These are phyloP conservation scores for Aotearoamyces nothofagi DNA, from an alignment of 2,329 filamentous ascomycete species.

Conservation along the genomic window DNA sequence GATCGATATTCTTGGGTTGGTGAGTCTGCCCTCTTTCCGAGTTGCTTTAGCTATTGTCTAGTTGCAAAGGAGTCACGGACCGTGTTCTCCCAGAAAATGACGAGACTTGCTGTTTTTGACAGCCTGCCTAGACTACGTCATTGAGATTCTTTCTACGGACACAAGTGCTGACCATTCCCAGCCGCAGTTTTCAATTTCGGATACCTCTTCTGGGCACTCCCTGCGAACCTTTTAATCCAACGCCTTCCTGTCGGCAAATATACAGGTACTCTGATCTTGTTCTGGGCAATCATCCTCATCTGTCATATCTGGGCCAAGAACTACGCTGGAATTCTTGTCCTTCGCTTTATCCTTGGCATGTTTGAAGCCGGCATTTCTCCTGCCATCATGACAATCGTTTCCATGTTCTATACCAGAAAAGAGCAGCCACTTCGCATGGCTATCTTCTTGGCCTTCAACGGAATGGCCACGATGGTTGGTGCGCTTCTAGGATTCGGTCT, in stretches of 20 bases:
- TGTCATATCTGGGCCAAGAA: conserved; percentile 47
- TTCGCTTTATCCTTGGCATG: conserved; percentile 53
- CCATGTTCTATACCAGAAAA: conserved; percentile 56
- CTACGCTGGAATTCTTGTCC: conserved; percentile 44
- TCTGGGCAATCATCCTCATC: conserved; percentile 43
- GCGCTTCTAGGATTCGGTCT: conserved; percentile 49
- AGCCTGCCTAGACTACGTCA: too few species aligned
- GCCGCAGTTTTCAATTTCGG: conserved; percentile 31
- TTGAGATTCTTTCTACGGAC: too few species aligned
- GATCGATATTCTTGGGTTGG: conserved; percentile 33
- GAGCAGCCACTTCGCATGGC: conserved; percentile 49
- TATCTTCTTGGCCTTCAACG: conserved; percentile 57
- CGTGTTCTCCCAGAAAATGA: too few species aligned
- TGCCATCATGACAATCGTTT: conserved; percentile 52
- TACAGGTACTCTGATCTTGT: conserved; percentile 42
- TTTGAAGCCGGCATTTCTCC: conserved; percentile 57
- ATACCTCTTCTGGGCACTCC: conserved; percentile 17
- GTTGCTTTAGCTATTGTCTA: too few species aligned
- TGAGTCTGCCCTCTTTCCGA: too few species aligned
- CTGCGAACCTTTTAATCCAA: conserved; percentile 25
- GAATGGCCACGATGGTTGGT: conserved; percentile 46
- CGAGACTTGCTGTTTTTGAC: too few species aligned
- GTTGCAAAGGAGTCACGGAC: too few species aligned
- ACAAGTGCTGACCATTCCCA: too few species aligned
- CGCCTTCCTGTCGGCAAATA: conserved; percentile 47